Evolutionary conservation across 2,329 filamentous ascomycete genomes (phyloP).

Genomic region (Apiospora marii): DNA sequence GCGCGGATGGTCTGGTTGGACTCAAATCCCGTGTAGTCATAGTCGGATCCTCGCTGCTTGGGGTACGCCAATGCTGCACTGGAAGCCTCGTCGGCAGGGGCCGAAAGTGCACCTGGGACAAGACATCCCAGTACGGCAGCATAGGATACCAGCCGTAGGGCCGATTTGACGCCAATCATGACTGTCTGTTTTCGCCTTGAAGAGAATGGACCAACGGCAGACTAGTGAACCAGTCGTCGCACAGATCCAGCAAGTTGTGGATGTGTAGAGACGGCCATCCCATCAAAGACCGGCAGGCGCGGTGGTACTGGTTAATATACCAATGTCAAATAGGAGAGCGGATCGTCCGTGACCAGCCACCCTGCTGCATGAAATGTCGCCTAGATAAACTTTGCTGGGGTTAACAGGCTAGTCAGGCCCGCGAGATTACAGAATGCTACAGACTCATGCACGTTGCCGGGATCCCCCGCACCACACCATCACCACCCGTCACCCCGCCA

Average conservation of each 20-base stretch:
- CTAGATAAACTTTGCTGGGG: constrained; percentile 14
- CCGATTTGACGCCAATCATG: background rate
- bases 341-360: background rate
- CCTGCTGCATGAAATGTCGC: background rate
- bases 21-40: constrained; percentile 22
- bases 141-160: background rate
- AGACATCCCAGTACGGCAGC: background rate
- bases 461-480: background rate
- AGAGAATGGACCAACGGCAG: background rate
- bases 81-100: background rate
- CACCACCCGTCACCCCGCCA: background rate
- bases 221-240: background rate
- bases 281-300: background rate
- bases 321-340: background rate
- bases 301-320: background rate
- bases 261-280: background rate
- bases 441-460: constrained; percentile 10
- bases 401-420: background rate
- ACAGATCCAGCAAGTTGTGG: background rate
- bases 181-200: background rate
- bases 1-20: constrained; percentile 17
- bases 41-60: constrained; percentile 12
- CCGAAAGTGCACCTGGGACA: background rate
- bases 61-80: background rate
- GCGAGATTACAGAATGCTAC: constrained; percentile 10